Base-by-base conservation (phyloP, 73 alveolate genomes). In the Paramecium sonneborni region DNA sequence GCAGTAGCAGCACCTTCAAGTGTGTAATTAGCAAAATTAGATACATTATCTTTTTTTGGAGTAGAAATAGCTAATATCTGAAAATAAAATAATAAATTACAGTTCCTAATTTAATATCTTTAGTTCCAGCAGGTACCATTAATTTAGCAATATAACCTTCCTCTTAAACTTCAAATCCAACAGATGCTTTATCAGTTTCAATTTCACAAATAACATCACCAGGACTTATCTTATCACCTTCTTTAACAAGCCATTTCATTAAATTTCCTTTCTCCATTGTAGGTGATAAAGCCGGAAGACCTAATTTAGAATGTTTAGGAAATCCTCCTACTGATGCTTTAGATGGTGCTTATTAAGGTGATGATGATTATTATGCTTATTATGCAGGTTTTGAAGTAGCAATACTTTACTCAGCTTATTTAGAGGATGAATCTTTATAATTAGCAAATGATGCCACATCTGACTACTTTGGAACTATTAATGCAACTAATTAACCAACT, bases 101-200 rank as follows among this genome's bases (percentile, higher is more conserved):
- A 57, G 87, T 67, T 68, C 98, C 97, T 15, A 93, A 87, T 34
- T 85, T 57, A 32, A 95, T 94, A 39, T 96, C 97, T 86, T 95
- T 89, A 6, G 95, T 84, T 24, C 87, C 87, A 15, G 89, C 94
- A 9, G 94, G 91, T 21, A 62, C 96, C 38, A 97, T 85, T 12
- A 97, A 82, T 76, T 95, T 97, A 23, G 99, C 99, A 44, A 97
- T 58, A 91, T 57, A 97, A 9, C 97, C 99, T 5, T 95, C 95
- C 35, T 95, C 99, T 76, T 96, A 93, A 94, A 96, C 94, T 91
- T 97, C 99, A 91, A 93, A 93, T 43, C 95, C 98, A 34, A 97
- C 97, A 10, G 98, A 82, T 1, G 98, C 98, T 86, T 97, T 97
- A 67, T 97, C 99, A 9, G 99, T 97, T 92, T 96, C 97, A 32